Conservation (phyloP, 2,329 filamentous ascomycete genomes). For the Venturia nashicola region DNA sequence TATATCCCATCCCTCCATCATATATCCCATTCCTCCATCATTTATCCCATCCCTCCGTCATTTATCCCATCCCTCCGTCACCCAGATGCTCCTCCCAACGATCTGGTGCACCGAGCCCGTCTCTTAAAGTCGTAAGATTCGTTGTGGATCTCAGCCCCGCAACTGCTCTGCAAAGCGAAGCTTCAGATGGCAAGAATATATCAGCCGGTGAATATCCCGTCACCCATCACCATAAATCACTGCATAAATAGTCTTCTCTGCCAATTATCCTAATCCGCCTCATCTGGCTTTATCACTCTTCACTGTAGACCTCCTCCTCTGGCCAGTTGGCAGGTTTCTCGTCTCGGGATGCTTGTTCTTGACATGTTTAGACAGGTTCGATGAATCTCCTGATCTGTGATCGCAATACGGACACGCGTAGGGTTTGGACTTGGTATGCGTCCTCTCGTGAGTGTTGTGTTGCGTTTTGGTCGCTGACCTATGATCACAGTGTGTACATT, state of each 20-base stretch:
- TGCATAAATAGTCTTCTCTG: not conserved
- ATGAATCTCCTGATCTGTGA: constrained; percentile 6
- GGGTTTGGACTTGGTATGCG: constrained; percentile 9
- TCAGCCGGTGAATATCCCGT: not conserved
- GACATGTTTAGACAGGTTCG: constrained; percentile 5
- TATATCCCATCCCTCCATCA: too few species aligned
- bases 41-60: too few species aligned
- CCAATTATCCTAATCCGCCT: not conserved
- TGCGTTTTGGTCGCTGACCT: constrained; percentile 8
- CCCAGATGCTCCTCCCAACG: not conserved
- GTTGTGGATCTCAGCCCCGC: not conserved
- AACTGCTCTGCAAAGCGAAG: not conserved
- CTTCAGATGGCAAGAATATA: not conserved
- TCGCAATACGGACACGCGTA: constrained; percentile 6
- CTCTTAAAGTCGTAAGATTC: not conserved
- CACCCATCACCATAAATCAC: not conserved
- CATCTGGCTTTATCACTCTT: not conserved
- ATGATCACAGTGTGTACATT: constrained; percentile 7
- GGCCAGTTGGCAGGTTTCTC: not conserved
- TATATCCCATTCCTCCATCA: too few species aligned
- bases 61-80: not conserved
- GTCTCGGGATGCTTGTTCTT: constrained; percentile 7
- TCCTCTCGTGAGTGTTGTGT: constrained; percentile 10
- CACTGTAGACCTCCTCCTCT: not conserved
- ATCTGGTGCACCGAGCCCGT: not conserved